Conservation (phyloP, 805 yeast species). For the Yueomyces sinensis region DNA sequence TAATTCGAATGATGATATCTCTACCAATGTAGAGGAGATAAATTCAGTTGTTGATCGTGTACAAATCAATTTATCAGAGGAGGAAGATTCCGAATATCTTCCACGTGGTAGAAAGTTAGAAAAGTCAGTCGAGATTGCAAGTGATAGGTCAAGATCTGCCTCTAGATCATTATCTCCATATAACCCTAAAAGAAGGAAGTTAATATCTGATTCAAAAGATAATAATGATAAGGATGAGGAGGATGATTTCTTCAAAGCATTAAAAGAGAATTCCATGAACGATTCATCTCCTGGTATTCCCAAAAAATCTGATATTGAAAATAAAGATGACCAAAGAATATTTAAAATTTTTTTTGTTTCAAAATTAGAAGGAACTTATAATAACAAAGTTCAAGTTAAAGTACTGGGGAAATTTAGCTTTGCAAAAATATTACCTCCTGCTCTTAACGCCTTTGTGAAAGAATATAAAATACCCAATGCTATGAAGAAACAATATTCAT, state of each 20-base stretch:
- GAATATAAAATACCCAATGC: conserved; percentile 10
- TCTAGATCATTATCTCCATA: background rate
- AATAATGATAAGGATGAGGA: conserved; percentile 10
- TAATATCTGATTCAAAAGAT: background rate
- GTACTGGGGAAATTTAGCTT: conserved; percentile 19
- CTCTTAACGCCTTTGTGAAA: conserved; percentile 12
- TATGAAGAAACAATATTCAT: conserved; percentile 8
- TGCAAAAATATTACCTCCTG: conserved; percentile 15
- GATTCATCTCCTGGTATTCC: conserved; percentile 2
- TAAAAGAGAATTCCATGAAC: conserved; percentile 7
- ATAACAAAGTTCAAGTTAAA: conserved; percentile 16
- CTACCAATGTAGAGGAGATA: too few species aligned
- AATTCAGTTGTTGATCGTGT: too few species aligned
- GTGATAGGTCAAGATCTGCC: too few species aligned
- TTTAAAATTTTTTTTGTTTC: conserved; percentile 18
- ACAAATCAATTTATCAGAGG: too few species aligned
- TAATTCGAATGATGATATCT: too few species aligned
- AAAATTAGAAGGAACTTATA: conserved; percentile 15
- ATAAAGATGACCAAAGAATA: conserved; percentile 4
- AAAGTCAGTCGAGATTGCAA: too few species aligned
- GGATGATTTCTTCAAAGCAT: conserved; percentile 14
- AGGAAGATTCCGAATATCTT: too few species aligned
- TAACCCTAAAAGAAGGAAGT: background rate
- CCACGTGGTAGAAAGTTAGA: too few species aligned
- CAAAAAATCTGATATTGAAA: conserved; percentile 3